Evolutionary conservation across 1,284 basidiomycete species (phyloP).

Genomic region (Boletus mariae): DNA sequence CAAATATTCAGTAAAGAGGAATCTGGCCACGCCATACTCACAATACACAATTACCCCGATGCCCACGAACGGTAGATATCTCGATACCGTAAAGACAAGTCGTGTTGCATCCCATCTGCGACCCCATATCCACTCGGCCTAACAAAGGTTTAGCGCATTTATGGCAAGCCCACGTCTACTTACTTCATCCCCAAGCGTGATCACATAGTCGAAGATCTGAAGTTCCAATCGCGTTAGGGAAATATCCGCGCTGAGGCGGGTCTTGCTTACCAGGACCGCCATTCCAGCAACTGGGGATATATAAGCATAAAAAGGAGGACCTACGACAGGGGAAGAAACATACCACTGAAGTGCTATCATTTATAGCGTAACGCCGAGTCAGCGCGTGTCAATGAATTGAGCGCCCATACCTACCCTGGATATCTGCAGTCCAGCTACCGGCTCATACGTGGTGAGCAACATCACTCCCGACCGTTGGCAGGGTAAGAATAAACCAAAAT

Average conservation of each 20-base stretch:
- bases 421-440: constrained; percentile 13
- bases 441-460: constrained; percentile 3
- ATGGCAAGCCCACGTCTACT: not conserved
- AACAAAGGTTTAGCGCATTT: not conserved
- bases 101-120: constrained; percentile 17
- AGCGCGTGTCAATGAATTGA: not conserved
- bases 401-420: constrained; percentile 5
- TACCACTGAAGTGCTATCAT: not conserved
- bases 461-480: not conserved
- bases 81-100: constrained; percentile 14
- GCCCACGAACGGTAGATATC: constrained; percentile 22
- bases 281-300: not conserved
- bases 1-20: not conserved
- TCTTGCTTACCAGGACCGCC: not conserved
- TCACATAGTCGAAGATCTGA: not conserved
- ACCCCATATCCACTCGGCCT: constrained; percentile 20
- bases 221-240: not conserved
- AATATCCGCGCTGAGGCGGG: not conserved
- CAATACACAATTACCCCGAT: constrained; percentile 13
- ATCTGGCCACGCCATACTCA: not conserved
- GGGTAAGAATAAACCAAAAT: not conserved
- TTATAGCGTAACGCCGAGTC: not conserved
- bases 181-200: not conserved
- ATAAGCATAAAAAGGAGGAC: not conserved
- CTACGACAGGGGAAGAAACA: not conserved